Base-by-base conservation (phyloP, 352 stramenopile species). In the Globisporangium nagaii region DNA sequence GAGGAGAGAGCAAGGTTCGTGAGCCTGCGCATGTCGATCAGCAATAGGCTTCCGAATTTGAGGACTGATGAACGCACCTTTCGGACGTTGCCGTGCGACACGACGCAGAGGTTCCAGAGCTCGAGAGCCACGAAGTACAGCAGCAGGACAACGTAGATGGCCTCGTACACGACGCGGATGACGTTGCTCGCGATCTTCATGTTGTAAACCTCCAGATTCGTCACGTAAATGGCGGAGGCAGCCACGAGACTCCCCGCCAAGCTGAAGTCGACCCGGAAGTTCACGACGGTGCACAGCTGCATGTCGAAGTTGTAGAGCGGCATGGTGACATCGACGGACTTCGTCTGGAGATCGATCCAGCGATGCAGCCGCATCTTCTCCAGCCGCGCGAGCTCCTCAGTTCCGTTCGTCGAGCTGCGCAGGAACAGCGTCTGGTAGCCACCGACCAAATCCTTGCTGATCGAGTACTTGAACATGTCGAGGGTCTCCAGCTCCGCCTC, bases 171-270 rank as follows among this genome's bases (percentile, higher is more conserved):
- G 11, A 54, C 49, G 0, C 78, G 75, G 13, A 70, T 7, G 17
- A 80, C 49, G 41, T 88, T 88, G n/a, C 57, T 66, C 20, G 47
- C 50, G 10, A 73, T 51, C 10, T 65, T 68, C 30, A 85, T 71
- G 60, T 88, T 76, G 65, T 88, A 88, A 12, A 75, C 73, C 54
- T 88, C 71, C 27, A 85, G 65, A n/a, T 84, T 83, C 1, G 73
- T 65, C 0, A 88, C 71, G 22, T 84, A 64, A 12, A 88, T 67
- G 22, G 58, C 47, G 0, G 63, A 70, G 9, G 56, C 35, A 1
- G 75, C 65, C n/a, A 40, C 66, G 5, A 88, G 66, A 0, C 67
- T 71, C n/a, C 78, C 78, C 2, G 73, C 67, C 17, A 88, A 58
- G 32, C 80, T 68, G 39, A 86, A 88, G 27, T 72, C 56, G 27